Conservation (phyloP, 306 rosid genomes). For the Acacia crassicarpa region DNA sequence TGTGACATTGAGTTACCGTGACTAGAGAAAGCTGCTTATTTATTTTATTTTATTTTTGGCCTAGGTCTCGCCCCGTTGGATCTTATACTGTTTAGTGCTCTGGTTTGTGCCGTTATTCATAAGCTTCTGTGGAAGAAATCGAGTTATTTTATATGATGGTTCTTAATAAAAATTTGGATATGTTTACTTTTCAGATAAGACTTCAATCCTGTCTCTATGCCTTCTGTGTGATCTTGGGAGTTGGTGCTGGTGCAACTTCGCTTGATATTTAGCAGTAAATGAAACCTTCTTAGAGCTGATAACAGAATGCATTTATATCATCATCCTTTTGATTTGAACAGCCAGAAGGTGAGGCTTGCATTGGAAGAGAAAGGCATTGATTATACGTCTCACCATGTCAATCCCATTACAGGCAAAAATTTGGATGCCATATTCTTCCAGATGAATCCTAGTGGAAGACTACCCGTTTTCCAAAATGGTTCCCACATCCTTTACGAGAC, state of each 20-base stretch:
- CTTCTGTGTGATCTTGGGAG: slow-evolving; percentile 26
- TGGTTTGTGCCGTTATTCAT: slow-evolving; percentile 13
- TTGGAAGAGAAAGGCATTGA: slow-evolving; percentile 87
- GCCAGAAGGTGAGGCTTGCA: slow-evolving; percentile 92
- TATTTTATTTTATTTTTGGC: not conserved
- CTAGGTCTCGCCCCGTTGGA: not conserved
- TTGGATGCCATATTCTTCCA: slow-evolving; percentile 74
- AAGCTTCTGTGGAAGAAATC: slow-evolving; percentile 1
- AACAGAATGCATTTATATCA: slow-evolving; percentile 87
- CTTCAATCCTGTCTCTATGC: not conserved
- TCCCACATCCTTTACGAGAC: slow-evolving; percentile 72
- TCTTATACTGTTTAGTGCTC: slow-evolving; percentile 3
- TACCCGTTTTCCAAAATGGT: slow-evolving; percentile 91
- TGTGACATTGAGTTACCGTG: not conserved
- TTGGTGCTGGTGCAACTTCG: slow-evolving; percentile 16
- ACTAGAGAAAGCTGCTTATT: not conserved
- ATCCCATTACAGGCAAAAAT: slow-evolving; percentile 90
- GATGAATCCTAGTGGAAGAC: slow-evolving; percentile 71
- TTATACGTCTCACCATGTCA: slow-evolving; percentile 90
- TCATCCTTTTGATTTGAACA: slow-evolving; percentile 85
- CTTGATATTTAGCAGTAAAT: slow-evolving; percentile 15
- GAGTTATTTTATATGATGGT: not conserved
- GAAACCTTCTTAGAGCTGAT: slow-evolving; percentile 25
- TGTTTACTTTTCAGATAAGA: slow-evolving; percentile 40
- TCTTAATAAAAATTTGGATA: slow-evolving; percentile 14